Base-by-base conservation (phyloP, 2,329 filamentous ascomycete species). In the Ophiobolus disseminans region DNA sequence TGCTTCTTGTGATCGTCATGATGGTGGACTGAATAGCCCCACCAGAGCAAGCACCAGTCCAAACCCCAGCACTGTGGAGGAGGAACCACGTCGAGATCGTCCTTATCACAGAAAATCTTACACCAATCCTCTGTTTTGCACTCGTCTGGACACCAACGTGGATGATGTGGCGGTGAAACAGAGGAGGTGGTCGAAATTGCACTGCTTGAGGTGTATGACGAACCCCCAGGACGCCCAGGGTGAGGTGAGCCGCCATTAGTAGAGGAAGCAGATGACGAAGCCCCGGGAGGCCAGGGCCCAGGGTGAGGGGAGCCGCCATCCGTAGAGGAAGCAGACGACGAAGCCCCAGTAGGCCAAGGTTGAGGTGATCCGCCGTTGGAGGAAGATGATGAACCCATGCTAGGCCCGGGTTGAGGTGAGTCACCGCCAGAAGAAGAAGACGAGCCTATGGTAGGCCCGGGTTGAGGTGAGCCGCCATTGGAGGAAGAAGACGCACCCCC, bases 11-110 rank as follows among this genome's bases (percentile, higher is more conserved):
- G 20, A 8, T 35, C 32, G 10, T 32, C 30, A 10, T 5, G 3
- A 11, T 32, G n/a, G 10, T 32, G 9, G n/a, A 11, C 13, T 14
- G 30, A 32, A 14, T n/a, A 32, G 10, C 30, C 22, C 32, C 48
- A 53, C 55, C 55, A 55, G 8, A 14, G 2, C 13, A 14, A 23
- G 23, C 53, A 57, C 48, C 55, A 55, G 2, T 9, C 5, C 13
- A 41, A 13, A 2, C 38, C n/a, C 34, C 40, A 42, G 42, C 55
- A 60, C 30, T 52, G 23, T 8, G 19, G n/a, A 13, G 50, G 51
- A 13, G 49, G 44, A 10, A 35, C 22, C 20, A 35, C 38, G 22
- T 37, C 14, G 17, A 37, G 8, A 9, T 31, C 37, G 22, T 10
- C n/a, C 17, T 20, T n/a, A 8, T 25, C n/a, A 31, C 45, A 53